phyloP scores from a whole-genome alignment of 116 monocot species.

The Papilionanthe hybrid region DNA sequence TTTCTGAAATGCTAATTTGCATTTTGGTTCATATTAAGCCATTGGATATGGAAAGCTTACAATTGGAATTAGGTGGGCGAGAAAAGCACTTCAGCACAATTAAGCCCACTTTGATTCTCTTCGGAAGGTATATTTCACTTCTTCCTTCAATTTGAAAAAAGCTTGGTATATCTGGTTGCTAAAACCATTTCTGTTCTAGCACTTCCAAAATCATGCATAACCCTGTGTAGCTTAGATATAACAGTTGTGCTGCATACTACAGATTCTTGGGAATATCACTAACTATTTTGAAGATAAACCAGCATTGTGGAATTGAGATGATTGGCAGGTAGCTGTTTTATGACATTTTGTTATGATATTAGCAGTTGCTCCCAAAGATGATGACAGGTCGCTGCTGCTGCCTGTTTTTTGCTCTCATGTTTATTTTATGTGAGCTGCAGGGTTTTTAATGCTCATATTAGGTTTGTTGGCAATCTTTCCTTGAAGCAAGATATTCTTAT shows the following conservation, averaged over 20 bases:
- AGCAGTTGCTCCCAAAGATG: not conserved
- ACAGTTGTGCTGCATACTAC: slow-evolving; percentile 3
- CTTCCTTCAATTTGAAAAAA: not conserved
- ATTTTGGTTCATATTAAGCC: slow-evolving; percentile 23
- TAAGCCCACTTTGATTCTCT: slow-evolving; percentile 24
- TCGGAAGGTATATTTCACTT: slow-evolving; percentile 32
- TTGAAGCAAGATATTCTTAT: slow-evolving; percentile 30
- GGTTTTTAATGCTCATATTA: slow-evolving; percentile 26
- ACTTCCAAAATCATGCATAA: not conserved
- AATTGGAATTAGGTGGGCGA: not conserved
- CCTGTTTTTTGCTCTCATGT: not conserved
- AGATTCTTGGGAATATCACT: slow-evolving; percentile 34
- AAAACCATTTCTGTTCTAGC: not conserved
- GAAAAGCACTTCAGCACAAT: slow-evolving; percentile 14
- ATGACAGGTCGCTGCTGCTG: too few relatives aligned
- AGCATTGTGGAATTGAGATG: slow-evolving; percentile 9
- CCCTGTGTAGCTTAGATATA: not conserved
- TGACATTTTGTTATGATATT: not conserved
- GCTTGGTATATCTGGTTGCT: not conserved
- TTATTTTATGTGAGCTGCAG: slow-evolving; percentile 21
- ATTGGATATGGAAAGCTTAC: slow-evolving; percentile 10
- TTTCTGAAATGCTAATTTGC: slow-evolving; percentile 5
- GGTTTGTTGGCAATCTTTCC: slow-evolving; percentile 19
- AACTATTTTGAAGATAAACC: slow-evolving; percentile 19
- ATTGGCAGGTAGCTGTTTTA: slow-evolving; percentile 29